These are phyloP conservation scores for Kodamaea ohmeri DNA, from an alignment of 1,139 yeast genomes.

Conservation along the genomic window DNA sequence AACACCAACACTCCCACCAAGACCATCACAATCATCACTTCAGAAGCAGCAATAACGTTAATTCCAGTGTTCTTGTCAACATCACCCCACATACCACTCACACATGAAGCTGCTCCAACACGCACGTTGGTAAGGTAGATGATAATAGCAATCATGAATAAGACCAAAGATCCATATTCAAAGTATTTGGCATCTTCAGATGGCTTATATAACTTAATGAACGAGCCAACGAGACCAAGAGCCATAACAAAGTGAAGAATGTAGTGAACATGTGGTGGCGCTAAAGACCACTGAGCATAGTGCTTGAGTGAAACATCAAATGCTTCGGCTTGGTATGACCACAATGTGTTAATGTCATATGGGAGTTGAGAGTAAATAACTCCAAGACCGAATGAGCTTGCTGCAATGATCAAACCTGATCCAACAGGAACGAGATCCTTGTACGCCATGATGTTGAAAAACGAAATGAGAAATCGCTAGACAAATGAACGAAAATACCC, in stretches of 20 bases:
- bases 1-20: slow-evolving; percentile 75
- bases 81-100: slow-evolving; percentile 86
- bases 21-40: slow-evolving; percentile 69
- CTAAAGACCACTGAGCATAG: slow-evolving; percentile 67
- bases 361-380: slow-evolving; percentile 75
- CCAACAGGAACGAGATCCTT: slow-evolving; percentile 52
- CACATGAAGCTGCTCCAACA: slow-evolving; percentile 72
- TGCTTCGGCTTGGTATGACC: slow-evolving; percentile 53
- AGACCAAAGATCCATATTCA: slow-evolving; percentile 81
- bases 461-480: background rate
- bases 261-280: slow-evolving; percentile 59
- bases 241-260: slow-evolving; percentile 57
- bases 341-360: slow-evolving; percentile 77
- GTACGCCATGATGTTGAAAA: slow-evolving; percentile 27
- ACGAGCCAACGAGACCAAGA: slow-evolving; percentile 69
- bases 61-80: slow-evolving; percentile 83
- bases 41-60: slow-evolving; percentile 89
- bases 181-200: slow-evolving; percentile 77
- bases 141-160: slow-evolving; percentile 68
- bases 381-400: slow-evolving; percentile 78
- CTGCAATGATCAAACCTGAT: slow-evolving; percentile 41
- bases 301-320: slow-evolving; percentile 66
- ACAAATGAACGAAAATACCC: background rate
- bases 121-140: slow-evolving; percentile 84
- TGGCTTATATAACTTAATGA: slow-evolving; percentile 83